phyloP scores from a whole-genome alignment of 805 yeast genomes.

The Schwanniomyces yamadae region DNA sequence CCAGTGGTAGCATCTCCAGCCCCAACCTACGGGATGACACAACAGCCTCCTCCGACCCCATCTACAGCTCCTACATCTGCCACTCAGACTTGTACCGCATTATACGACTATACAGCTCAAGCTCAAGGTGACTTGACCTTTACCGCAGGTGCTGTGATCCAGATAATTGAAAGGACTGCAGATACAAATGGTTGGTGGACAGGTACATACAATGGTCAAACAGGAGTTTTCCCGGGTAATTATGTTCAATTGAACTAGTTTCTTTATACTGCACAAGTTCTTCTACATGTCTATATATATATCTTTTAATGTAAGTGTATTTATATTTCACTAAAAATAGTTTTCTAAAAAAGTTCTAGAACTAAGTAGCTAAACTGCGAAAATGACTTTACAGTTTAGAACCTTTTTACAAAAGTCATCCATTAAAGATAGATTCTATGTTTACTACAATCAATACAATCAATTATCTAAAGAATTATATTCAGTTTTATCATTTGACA shows the following conservation, averaged over 20 bases:
- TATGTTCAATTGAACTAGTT: slow-evolving; percentile 71
- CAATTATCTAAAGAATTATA: no score
- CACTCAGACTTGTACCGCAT: slow-evolving; percentile 74
- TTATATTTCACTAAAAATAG: no score
- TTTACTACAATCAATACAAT: no score
- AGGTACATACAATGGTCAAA: slow-evolving; percentile 76
- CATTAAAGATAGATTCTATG: no score
- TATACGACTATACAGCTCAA: slow-evolving; percentile 90
- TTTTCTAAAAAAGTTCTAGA: no score
- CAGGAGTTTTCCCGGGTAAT: slow-evolving; percentile 95
- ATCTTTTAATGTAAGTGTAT: no score
- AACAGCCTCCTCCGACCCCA: slow-evolving; percentile 12
- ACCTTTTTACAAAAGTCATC: no score
- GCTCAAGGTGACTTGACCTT: slow-evolving; percentile 89
- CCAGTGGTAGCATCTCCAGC: slow-evolving; percentile 18
- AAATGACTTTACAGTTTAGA: no score
- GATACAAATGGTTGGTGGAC: slow-evolving; percentile 99
- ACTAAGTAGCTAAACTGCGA: no score
- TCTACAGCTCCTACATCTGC: slow-evolving; percentile 32
- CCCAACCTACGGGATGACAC: slow-evolving; percentile 30
- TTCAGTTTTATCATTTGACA: no score
- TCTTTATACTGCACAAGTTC: no score
- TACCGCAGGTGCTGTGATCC: slow-evolving; percentile 84
- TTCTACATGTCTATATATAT: no score
- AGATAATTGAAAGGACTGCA: slow-evolving; percentile 74